A percentile compares a stretch with the other conserved stretches of the same genome.
Conservation (phyloP, 306 rosid genomes). For the Cicer arietinum region DNA sequence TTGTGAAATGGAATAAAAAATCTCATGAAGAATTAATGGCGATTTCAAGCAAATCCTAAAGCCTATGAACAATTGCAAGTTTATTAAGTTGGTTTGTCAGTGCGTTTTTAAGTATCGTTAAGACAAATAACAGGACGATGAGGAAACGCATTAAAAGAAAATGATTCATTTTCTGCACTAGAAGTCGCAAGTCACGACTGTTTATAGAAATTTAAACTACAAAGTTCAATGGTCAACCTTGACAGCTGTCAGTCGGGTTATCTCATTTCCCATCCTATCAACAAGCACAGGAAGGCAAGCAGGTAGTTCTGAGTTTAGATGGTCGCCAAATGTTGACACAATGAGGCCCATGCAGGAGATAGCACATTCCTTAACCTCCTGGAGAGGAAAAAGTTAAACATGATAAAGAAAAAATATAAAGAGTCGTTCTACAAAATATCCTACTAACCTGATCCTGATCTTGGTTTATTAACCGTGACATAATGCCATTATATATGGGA, state of each 20-base stretch:
- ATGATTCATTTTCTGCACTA: constrained; percentile 13
- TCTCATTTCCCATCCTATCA: constrained; percentile 99
- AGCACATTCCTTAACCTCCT: constrained; percentile 99
- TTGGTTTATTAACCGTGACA: constrained; percentile 98
- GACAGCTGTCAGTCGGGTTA: constrained; percentile 97
- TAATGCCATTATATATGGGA: constrained; percentile 88
- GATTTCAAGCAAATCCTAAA: background rate
- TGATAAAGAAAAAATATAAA: constrained; percentile 4
- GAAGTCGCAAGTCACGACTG: constrained; percentile 3
- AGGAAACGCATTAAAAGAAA: background rate
- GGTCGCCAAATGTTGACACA: constrained; percentile 97
- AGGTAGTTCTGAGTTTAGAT: constrained; percentile 75
- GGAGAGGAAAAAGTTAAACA: constrained; percentile 47
- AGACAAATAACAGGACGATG: background rate
- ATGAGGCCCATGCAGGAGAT: constrained; percentile 98
- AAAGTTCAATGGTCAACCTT: constrained; percentile 65
- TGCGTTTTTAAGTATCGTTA: background rate
- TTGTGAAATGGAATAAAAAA: constrained; percentile 6
- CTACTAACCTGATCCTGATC: constrained; percentile 98
- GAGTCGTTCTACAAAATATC: constrained; percentile 27
- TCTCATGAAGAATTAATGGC: background rate
- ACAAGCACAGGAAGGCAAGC: constrained; percentile 98
- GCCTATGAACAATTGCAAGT: background rate
- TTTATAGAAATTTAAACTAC: constrained; percentile 31
- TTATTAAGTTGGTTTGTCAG: background rate